Evolutionary conservation across 2,329 filamentous ascomycete genomes (phyloP).

Genomic region (Stemphylium lycopersici): DNA sequence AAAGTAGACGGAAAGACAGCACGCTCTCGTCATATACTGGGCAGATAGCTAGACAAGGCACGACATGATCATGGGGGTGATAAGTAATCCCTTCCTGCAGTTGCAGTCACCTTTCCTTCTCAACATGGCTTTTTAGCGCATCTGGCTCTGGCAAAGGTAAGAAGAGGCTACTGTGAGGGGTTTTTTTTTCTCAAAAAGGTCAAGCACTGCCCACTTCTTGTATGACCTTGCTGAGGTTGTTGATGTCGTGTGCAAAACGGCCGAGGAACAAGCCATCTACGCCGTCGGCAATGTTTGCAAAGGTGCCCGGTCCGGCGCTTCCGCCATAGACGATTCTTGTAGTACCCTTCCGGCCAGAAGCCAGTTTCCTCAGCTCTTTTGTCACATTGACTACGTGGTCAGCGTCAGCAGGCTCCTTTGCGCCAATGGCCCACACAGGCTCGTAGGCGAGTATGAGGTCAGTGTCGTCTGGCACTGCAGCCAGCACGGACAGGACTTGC

Average conservation of each 20-base stretch:
- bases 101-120: background rate
- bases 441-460: conserved; percentile 84
- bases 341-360: conserved; percentile 59
- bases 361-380: conserved; percentile 64
- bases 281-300: conserved; percentile 67
- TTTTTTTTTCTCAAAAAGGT: conserved; percentile 1
- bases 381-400: conserved; percentile 77
- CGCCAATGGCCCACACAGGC: conserved; percentile 88
- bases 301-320: conserved; percentile 80
- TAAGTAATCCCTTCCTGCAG: conserved; percentile 3
- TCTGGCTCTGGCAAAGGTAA: background rate
- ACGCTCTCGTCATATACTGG: conserved; percentile 1
- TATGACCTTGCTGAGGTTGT: conserved; percentile 73
- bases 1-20: background rate
- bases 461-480: conserved; percentile 64
- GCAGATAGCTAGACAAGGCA: no score
- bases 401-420: conserved; percentile 70
- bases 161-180: background rate
- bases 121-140: background rate
- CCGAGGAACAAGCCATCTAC: conserved; percentile 84
- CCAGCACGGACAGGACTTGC: conserved; percentile 70
- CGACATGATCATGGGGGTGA: background rate
- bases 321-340: conserved; percentile 81
- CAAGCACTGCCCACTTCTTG: conserved; percentile 66
- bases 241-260: conserved; percentile 78